Evolutionary conservation across 805 yeast genomes (phyloP), one percentile per base, ranked within the genome.

Genomic region (Priceomyces haplophilus): DNA sequence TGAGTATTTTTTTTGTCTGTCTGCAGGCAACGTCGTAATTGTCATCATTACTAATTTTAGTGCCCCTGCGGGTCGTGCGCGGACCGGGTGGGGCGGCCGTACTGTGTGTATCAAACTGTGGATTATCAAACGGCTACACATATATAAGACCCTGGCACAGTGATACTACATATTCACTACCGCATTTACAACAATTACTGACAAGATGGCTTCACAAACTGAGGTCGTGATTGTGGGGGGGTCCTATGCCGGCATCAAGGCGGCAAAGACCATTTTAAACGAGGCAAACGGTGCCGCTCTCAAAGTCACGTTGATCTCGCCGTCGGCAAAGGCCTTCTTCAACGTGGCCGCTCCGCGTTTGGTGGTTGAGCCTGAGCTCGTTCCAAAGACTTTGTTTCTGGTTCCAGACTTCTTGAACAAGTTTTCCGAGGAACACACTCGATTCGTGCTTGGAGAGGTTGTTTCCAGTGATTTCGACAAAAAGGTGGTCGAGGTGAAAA

Each of bases 221-320:
- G 19, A 36, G 12, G 29, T 41, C 16, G 61, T 62, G 4, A 59
- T 69, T 13, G 55, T 69, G 21, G 74, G 75, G n/a, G 69, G 63
- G 4, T 62, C 69, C 3, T 65, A 47, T 41, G 70, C 67, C 3
- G 72, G 58, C 5, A 46, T 55, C 13, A 38, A 24, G 5, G 72
- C 67, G 8, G 60, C 60, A 16, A 52, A 56, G 10, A 37, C 54
- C 7, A 41, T 59, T 15, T 48, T 53, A 20, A 33, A 40, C 10
- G 30, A 40, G 15, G 35, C 41, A 12, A 41, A 43, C 10, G 40
- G 44, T 12, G 36, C 42, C 11, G 42, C 59, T 12, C n/a, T 21
- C 6, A 40, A 49, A 12, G 52, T 65, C 12, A 59, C 61, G 1
- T 21, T 68, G 11, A 52, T 60, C 20, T 55, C 66, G 8, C 57